These are phyloP conservation scores for Chimonanthus praecox DNA, from an alignment of 164 flowering plant genomes.

Conservation along the genomic window DNA sequence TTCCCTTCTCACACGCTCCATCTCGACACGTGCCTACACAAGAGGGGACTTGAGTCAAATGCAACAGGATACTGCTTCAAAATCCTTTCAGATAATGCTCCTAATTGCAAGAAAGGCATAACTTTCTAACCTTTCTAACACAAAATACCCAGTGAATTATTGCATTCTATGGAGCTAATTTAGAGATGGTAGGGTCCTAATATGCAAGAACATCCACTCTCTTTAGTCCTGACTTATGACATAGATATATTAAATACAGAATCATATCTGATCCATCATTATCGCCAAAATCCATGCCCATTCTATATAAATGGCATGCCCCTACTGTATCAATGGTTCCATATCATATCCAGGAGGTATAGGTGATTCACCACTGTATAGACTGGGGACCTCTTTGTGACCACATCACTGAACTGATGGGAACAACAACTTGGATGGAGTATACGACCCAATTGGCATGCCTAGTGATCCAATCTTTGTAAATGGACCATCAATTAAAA, in stretches of 20 bases:
- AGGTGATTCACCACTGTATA: not conserved
- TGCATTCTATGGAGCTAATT: not conserved
- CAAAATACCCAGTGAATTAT: not conserved
- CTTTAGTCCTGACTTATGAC: not conserved
- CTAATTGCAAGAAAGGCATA: not conserved
- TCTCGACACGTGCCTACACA: conserved; percentile 48
- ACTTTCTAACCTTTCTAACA: not conserved
- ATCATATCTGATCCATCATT: too few species aligned
- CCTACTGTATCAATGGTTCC: too few species aligned
- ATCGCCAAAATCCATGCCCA: too few species aligned
- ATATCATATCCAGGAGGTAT: too few species aligned
- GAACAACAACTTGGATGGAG: not conserved
- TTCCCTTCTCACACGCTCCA: conserved; percentile 46
- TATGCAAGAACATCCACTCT: not conserved
- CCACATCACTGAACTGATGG: not conserved
- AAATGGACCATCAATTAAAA: too few species aligned
- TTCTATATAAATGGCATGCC: too few species aligned
- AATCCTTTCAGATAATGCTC: not conserved
- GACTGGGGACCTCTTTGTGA: not conserved
- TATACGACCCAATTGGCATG: not conserved
- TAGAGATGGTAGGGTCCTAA: not conserved
- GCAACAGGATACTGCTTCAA: not conserved
- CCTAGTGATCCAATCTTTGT: not conserved
- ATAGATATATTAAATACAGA: too few species aligned
- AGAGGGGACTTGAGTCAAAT: conserved; percentile 8